Base-by-base conservation (phyloP, 768 basidiomycete species). In the Kwoniella sp. region DNA sequence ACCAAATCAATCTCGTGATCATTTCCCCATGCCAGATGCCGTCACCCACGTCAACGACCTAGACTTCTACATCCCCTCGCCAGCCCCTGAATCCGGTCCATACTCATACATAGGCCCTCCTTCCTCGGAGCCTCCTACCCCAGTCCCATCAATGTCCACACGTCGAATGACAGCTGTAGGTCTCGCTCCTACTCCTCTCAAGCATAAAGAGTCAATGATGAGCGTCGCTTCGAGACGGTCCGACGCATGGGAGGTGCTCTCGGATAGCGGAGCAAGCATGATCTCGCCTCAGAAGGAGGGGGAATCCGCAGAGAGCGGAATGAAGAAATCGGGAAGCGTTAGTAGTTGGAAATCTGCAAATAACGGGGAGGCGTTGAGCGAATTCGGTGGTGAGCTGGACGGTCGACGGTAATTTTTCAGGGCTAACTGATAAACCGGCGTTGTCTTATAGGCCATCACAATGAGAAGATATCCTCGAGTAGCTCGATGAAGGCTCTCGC, bases 311-410 rank as follows among this genome's bases (percentile, higher is more conserved):
- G 40, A 58, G 26, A 56, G 24, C 10, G 67, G 60, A 3, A 58
- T 64, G 50, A 56, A 30, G 40, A 68, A 71, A 25, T 56, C 57
- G 12, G 63, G 51, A 15, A 71, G 65, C 52, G 64, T 73, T 13
- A 52, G 64, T 19, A 65, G 63, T 15, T 77, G 75, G 75, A 77
- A 77, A 54, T 65, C 62, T 50, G 72, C 75, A 3, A 71, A 62
- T 7, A 74, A 77, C 49, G 77, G 77, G 19, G 73, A 74, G 46
- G 60, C 65, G 40, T 26, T 79, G 36, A 55, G 25, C 3, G 75
- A 77, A 24, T 74, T 74, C 60, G 75, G 71, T 17, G 64, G 67
- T 65, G 25, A 63, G 67, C 26, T 37, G 13, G 33, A 5, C 33
- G 33, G 33, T 33, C 13, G 7, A 5, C 5, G 13, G 33, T 33